These are phyloP conservation scores for Pouteria campechiana DNA, from an alignment of 179 eudicot species.

Conservation along the genomic window DNA sequence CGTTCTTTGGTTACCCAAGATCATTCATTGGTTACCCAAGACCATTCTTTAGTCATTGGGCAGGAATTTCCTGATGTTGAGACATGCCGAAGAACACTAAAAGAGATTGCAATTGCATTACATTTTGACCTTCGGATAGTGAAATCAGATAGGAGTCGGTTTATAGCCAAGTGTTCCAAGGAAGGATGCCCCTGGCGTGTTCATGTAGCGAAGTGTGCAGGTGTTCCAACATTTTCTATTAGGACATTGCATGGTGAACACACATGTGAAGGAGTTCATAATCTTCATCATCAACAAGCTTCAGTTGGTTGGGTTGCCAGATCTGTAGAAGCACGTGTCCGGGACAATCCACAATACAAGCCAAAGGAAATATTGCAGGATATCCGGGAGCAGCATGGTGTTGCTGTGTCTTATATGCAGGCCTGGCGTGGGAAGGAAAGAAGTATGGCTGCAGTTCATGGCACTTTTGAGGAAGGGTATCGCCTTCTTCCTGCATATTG, in stretches of 20 bases:
- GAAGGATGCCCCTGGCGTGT: conserved; percentile 96
- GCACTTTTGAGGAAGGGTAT: conserved; percentile 91
- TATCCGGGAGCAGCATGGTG: conserved; percentile 73
- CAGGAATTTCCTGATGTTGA: conserved; percentile 85
- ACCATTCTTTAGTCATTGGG: conserved; percentile 29
- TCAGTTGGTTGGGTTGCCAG: conserved; percentile 95
- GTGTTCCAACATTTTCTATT: conserved; percentile 73
- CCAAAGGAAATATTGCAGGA: conserved; percentile 91
- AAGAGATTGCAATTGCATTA: conserved; percentile 69
- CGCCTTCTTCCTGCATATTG: conserved; percentile 71
- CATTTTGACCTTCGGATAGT: conserved; percentile 85
- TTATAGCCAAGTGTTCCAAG: conserved; percentile 78
- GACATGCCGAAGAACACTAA: conserved; percentile 67
- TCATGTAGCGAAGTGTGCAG: conserved; percentile 79
- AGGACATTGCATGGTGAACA: conserved; percentile 71
- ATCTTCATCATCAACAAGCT: conserved; percentile 87
- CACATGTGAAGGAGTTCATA: conserved; percentile 66
- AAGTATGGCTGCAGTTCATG: conserved; percentile 86
- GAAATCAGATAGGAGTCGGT: conserved; percentile 88
- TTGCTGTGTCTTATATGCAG: conserved; percentile 86
- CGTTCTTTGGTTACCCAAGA: no score
- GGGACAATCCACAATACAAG: conserved; percentile 76
- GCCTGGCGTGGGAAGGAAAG: conserved; percentile 98
- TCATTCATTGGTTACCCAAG: no score
- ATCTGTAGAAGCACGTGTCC: conserved; percentile 64